Conservation (phyloP, 495 filamentous ascomycete genomes). For the Aspergillus sclerotiicarbonarius region DNA sequence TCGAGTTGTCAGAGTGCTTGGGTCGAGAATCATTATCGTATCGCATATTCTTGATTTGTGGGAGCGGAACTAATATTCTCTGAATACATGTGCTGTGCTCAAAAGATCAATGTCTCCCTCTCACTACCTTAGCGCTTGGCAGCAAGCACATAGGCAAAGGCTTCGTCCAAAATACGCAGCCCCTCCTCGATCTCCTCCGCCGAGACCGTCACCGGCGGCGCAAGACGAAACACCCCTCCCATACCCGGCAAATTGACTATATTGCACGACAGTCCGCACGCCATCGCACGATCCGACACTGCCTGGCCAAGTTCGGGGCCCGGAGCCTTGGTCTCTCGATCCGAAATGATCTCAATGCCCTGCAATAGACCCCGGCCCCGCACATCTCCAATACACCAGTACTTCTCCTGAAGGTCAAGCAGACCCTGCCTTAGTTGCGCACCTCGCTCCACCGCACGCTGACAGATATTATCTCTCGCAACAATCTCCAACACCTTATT, state of each 20-base stretch:
- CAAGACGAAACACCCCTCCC: constrained; percentile 54
- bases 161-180: constrained; percentile 45
- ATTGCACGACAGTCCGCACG: constrained; percentile 53
- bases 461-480: constrained; percentile 45
- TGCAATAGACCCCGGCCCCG: constrained; percentile 53
- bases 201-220: constrained; percentile 55
- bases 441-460: constrained; percentile 38
- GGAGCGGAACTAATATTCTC: too few species aligned
- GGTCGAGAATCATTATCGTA: too few species aligned
- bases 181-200: constrained; percentile 50
- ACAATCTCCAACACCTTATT: constrained; percentile 57
- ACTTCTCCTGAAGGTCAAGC: constrained; percentile 38
- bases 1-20: too few species aligned
- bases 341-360: constrained; percentile 53
- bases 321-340: constrained; percentile 40
- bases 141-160: constrained; percentile 33
- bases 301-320: constrained; percentile 44
- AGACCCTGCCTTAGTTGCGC: constrained; percentile 41
- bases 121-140: too few species aligned
- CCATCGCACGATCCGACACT: constrained; percentile 44
- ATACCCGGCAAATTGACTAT: constrained; percentile 50
- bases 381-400: constrained; percentile 56
- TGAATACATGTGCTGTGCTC: too few species aligned
- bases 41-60: too few species aligned
- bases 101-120: too few species aligned